These are phyloP conservation scores for Leavenworthia alabamica DNA, from an alignment of 345 rosid genomes.

Conservation along the genomic window DNA sequence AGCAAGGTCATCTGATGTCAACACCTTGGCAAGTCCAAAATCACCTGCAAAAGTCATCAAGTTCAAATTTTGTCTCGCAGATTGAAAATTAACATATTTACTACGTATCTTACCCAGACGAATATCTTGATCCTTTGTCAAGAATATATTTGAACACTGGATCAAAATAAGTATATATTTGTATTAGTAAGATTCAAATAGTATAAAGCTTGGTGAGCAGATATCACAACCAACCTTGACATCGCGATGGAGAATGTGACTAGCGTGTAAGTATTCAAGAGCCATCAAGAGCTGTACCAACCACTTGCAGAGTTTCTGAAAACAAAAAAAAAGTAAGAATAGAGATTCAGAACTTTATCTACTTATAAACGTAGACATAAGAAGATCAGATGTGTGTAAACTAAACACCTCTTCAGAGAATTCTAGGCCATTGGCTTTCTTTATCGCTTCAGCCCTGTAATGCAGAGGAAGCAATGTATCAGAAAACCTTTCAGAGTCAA, in stretches of 20 bases:
- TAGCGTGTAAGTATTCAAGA: constrained; percentile 85
- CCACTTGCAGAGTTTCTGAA: constrained; percentile 93
- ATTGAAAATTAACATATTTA: neutral
- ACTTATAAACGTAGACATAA: neutral
- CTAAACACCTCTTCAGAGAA: constrained; percentile 65
- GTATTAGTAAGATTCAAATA: constrained; percentile 1
- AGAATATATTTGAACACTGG: constrained; percentile 92
- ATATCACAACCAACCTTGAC: constrained; percentile 66
- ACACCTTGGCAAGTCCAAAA: constrained; percentile 94
- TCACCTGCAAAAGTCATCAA: constrained; percentile 55
- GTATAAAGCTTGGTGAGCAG: neutral
- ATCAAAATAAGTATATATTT: neutral
- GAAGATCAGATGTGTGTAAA: neutral
- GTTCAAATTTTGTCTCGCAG: neutral
- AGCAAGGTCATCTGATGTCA: constrained; percentile 94
- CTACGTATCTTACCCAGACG: constrained; percentile 69
- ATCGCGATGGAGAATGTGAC: constrained; percentile 95
- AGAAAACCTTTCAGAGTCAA: constrained; percentile 7
- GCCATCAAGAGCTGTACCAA: constrained; percentile 94
- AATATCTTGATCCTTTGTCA: constrained; percentile 85
- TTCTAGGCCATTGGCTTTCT: constrained; percentile 70
- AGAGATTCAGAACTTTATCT: neutral
- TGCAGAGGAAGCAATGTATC: constrained; percentile 11
- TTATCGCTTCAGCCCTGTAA: constrained; percentile 90
- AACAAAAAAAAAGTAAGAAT: constrained; percentile 15